These are phyloP conservation scores for Plantago ovata DNA, from an alignment of 257 asterid genomes.

Conservation along the genomic window DNA sequence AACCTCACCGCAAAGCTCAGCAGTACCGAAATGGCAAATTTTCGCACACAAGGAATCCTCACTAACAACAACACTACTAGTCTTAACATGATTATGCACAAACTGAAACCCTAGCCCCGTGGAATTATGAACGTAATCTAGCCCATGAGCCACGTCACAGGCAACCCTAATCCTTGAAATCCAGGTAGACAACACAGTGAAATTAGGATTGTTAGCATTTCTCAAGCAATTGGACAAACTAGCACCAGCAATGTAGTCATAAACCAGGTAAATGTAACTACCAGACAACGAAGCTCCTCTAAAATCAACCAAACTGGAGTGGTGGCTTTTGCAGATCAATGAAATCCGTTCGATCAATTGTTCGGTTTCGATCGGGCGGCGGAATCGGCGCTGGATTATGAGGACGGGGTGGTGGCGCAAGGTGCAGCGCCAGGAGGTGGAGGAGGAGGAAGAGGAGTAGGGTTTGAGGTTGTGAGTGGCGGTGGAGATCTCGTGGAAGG, in stretches of 20 bases:
- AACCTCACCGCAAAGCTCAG: constrained; percentile 94
- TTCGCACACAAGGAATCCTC: constrained; percentile 52
- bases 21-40: constrained; percentile 85
- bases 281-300: constrained; percentile 75
- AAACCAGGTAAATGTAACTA: constrained; percentile 56
- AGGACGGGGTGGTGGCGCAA: constrained; percentile 44
- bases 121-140: constrained; percentile 83
- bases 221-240: constrained; percentile 61
- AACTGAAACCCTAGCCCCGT: constrained; percentile 72
- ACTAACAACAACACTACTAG: constrained; percentile 53
- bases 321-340: constrained; percentile 65
- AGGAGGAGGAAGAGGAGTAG: constrained; percentile 48
- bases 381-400: constrained; percentile 61
- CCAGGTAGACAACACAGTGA: constrained; percentile 73
- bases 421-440: constrained; percentile 69
- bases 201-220: constrained; percentile 54
- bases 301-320: constrained; percentile 69
- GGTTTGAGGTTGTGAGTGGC: constrained; percentile 60
- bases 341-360: constrained; percentile 57
- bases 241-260: constrained; percentile 64
- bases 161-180: constrained; percentile 59
- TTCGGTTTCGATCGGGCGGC: constrained; percentile 50
- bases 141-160: constrained; percentile 74
- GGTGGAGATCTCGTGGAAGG: constrained; percentile 49
- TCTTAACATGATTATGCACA: constrained; percentile 79